Evolutionary conservation across 495 filamentous ascomycete genomes (phyloP), one percentile per base, ranked within the genome.

Genomic region (Massariosphaeria phaeospora): DNA sequence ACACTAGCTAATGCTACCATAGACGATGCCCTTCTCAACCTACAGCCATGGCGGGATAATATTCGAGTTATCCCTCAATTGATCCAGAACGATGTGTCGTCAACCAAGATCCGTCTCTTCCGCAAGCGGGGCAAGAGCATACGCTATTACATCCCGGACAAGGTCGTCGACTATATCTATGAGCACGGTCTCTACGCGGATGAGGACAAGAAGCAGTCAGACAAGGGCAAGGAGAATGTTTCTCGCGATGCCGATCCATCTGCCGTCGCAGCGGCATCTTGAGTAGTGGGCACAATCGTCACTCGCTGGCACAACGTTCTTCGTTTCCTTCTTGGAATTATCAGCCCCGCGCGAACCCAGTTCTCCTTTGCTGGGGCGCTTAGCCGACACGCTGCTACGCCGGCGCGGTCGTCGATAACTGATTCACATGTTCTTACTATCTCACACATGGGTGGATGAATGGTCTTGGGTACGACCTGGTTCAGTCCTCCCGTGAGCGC

Each of bases 11-110:
- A 56, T 23, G 9, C n/a, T 10, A n/a, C 6, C 24, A 0, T 23
- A 60, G 57, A 65, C 48, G 58, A 61, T 60, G 88, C 89, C 2
- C 73, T 93, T 18, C 80, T 83, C 23, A 80, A 77, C 39, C 73
- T 95, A 35, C 81, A 88, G 63, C 81, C 82, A 29, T 85, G 77
- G 79, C 77, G 80, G 44, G 76, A 82, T 42, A 93, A 95, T 53
- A 95, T 96, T 52, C 81, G 86, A 65, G 83, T 93, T 41, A 90
- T 95, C 57, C 83, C 85, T 61, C 89, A 95, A 63, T 79, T 93
- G 42, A 90, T 96, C 41, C 83, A 88, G 39, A 95, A 95, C 64
- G 86, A 94, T 61, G 86, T 96, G 54, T 88, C 83, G 64, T 89
- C 84, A 39, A 95, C 89, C 26, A 93, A 91, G 70, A 90, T 95